Base-by-base conservation (phyloP, 805 yeast species). In the Pichia eremophila region DNA sequence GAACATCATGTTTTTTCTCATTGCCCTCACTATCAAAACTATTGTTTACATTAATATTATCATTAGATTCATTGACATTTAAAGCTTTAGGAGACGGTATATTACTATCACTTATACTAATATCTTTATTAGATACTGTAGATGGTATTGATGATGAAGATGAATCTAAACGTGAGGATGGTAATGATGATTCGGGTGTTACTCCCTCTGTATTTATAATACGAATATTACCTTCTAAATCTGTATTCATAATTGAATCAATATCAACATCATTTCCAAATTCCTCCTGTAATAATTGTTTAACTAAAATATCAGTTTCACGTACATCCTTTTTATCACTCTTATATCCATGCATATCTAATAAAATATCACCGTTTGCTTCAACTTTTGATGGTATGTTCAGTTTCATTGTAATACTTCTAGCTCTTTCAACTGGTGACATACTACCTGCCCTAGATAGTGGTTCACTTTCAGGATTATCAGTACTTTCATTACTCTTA, bases 331-430 rank as follows among this genome's bases (percentile, higher is more conserved):
- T 79, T 45, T 81, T 84, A 57, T 83, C 88, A 34, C 95, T 84
- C 65, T 90, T 91, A 67, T 93, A 93, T 17, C 99, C 99, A 57
- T 89, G 95, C 82, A 91, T 87, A 66, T 93, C 99, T 41, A 93
- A 68, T 39, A 89, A 77, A 56, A 93, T 73, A 60, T 89, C 96
- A 12, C 99, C 99, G 57, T 87, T 85, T 51, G 83, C 82, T 52
- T 86, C 95, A 36, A 90, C 76, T 54, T 81, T 86, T 29, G 95
- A 82, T 1, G 97, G 96, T 32, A 93, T 89, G 59, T 89, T 79
- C 39, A 87, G 71, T 59, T 74, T 80, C 54, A 77, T 75, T 28
- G 91, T 78, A 25, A 87, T 68, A 39, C 78, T 78, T 50, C 73
- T 72, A 7, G 85, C 83, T 53, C 78, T 72, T 52, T 79, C 83